Evolutionary conservation across 257 asterid species (phyloP), one percentile per base, ranked within the genome.

Genomic region (Ilex asprella): DNA sequence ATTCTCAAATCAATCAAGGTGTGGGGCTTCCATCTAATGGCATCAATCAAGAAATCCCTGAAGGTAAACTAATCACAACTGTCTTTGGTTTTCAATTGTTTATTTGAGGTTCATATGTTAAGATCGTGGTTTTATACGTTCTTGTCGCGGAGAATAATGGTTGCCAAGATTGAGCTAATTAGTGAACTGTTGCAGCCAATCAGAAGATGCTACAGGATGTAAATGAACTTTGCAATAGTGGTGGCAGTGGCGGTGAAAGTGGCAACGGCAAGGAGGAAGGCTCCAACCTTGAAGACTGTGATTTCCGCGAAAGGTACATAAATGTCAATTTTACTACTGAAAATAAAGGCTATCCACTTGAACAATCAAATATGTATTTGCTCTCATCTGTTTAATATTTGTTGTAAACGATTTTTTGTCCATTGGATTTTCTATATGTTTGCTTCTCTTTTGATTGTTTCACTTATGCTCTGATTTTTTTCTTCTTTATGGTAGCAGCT

Each of bases 261-360:
- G 73, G 70, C 67, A 60, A 58, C 16, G 54, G 54, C 62, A 75
- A 80, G 72, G 83, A 68, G 64, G 75, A 79, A 21, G 67, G 55
- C 61, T 50, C 55, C 13, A 72, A 78, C 29, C 66, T 69, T 5
- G 80, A 72, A 44, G 79, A 76, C 31, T 71, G 86, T 54, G 76
- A 73, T 65, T 66, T 70, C 62, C 69, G 43, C 7, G 90, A 74
- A 62, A 87, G 95, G 97, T 90, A 83, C 31, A 0, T 39, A 9
- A 13, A 31, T 27, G 32, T 35, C 12, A 58, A 12, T 54, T 31
- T 56, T 30, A 12, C 44, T 3, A 59, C 31, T 41, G 43, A 35
- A 51, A 39, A 55, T 2, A 13, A 55, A 11, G n/a, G 50, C 2
- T 43, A 47, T 66, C 31, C 31, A 29, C 7, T 47, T 29, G 52